A percentile compares a stretch with the other conserved stretches of the same genome.
Conservation (phyloP, 2,329 filamentous ascomycete genomes). For the Pyrenochaeta sp. region DNA sequence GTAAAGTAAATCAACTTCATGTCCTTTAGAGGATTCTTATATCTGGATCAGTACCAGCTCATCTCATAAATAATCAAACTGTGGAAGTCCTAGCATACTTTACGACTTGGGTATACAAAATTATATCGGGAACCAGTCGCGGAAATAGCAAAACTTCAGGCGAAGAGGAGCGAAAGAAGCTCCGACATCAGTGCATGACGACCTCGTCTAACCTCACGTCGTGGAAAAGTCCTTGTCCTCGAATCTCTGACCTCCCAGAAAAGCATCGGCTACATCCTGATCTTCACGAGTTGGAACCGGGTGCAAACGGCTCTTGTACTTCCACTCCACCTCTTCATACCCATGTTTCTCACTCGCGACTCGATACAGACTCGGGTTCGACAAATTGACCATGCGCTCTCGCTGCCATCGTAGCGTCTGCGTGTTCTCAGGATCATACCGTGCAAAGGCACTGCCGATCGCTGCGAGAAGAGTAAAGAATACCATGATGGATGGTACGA, state of each 20-base stretch:
- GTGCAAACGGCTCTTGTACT: background rate
- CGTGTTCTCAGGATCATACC: background rate
- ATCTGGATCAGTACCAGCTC: no score
- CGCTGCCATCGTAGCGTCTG: background rate
- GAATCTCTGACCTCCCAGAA: no score
- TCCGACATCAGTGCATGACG: no score
- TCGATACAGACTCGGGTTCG: background rate
- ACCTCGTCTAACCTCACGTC: no score
- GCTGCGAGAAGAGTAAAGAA: background rate
- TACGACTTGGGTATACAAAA: no score
- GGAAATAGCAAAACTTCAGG: no score
- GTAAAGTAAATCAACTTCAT: no score
- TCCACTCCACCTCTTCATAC: background rate
- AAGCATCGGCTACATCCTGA: background rate
- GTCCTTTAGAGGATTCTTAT: no score
- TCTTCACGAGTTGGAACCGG: background rate
- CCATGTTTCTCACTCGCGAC: background rate
- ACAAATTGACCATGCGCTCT: constrained; percentile 1
- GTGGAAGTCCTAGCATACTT: no score
- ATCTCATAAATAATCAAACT: no score
- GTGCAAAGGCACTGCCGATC: background rate
- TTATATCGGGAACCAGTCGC: no score
- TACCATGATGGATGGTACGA: background rate
- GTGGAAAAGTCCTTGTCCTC: no score
- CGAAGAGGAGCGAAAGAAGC: background rate